Evolutionary conservation across 176 grass and related monocot genomes (phyloP).

Genomic region (Oryza longistaminata): DNA sequence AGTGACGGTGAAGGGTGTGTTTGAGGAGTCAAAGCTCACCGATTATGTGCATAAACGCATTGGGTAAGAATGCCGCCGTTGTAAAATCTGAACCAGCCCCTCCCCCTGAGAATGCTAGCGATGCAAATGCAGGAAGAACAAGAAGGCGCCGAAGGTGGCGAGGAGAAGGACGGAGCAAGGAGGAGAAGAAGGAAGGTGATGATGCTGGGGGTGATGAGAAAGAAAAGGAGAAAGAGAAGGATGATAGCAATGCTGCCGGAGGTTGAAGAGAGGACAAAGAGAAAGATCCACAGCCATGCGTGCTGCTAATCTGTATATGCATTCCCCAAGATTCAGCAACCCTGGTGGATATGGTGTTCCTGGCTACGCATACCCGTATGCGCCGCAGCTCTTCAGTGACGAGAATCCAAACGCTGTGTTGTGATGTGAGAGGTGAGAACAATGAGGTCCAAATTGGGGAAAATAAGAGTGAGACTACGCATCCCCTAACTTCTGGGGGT

Average conservation of each 20-base stretch:
- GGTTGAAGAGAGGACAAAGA: slow-evolving; percentile 43
- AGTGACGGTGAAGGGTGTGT: slow-evolving; percentile 67
- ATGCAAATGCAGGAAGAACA: slow-evolving; percentile 43
- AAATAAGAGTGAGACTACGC: slow-evolving; percentile 26
- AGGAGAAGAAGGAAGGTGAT: slow-evolving; percentile 54
- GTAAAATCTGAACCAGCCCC: slow-evolving; percentile 55
- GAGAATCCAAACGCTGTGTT: slow-evolving; percentile 75
- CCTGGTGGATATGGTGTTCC: slow-evolving; percentile 29
- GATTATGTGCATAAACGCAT: slow-evolving; percentile 74
- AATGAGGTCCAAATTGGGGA: slow-evolving; percentile 18
- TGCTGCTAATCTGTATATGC: slow-evolving; percentile 42
- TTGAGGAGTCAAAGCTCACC: slow-evolving; percentile 54
- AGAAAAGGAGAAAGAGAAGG: slow-evolving; percentile 37
- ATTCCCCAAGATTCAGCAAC: slow-evolving; percentile 49
- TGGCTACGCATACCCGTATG: slow-evolving; percentile 52
- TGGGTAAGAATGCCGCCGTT: slow-evolving; percentile 58
- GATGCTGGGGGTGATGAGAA: slow-evolving; percentile 33
- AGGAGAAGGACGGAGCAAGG: slow-evolving; percentile 52
- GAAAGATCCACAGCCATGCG: slow-evolving; percentile 20
- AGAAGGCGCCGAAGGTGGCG: slow-evolving; percentile 42
- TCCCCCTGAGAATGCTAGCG: slow-evolving; percentile 25
- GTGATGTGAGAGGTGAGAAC: slow-evolving; percentile 58
- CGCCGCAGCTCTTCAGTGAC: slow-evolving; percentile 66
- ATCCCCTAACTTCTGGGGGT: slow-evolving; percentile 5
- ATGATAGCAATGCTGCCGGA: slow-evolving; percentile 25